Evolutionary conservation across 306 rosid genomes (phyloP), one percentile per base, ranked within the genome.

Genomic region (Cucurbita maxima): DNA sequence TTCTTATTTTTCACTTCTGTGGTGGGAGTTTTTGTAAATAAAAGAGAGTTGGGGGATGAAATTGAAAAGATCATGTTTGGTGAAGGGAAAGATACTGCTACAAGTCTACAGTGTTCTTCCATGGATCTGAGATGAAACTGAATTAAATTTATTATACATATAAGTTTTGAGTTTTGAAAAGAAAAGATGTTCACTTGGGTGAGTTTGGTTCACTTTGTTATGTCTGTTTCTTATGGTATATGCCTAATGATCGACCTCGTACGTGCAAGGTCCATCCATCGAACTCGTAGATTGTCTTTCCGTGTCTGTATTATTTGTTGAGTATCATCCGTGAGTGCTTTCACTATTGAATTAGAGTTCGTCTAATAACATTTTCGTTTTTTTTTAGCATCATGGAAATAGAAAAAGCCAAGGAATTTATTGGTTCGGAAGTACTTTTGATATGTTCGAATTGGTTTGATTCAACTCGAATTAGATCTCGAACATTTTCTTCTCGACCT

Each of bases 111-210:
- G 13, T 77, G 54, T 86, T 79, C 83, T 83, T 79, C 66, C 75
- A 61, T 79, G 72, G 34, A 30, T 50, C 59, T 82, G 79, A 38
- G 79, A 75, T 75, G 84, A 55, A 80, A 77, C 80, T 50, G 79
- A 78, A 54, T 68, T 76, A 53, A 72, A 47, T 76, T 73, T 76
- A 66, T 62, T 79, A 70, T 68, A 47, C 57, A 68, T 45, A 25
- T 45, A 50, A 69, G 25, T 70, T 50, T 50, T 50, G 59, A 69
- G 25, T 70, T 50, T 50, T 50, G 59, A 50, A 58, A 15, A 47
- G 45, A 25, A 48, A 19, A 70, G 19, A 22, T 70, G 58, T 47
- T 69, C 45, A 58, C 50, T 69, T 50, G 57, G 57, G 57, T 67
- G 73, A 68, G 41, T 47, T 47, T 68, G 56, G 12, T 67, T 67